These are phyloP conservation scores for Paraphoma chrysanthemicola DNA, from an alignment of 2,329 filamentous ascomycete species.

Conservation along the genomic window DNA sequence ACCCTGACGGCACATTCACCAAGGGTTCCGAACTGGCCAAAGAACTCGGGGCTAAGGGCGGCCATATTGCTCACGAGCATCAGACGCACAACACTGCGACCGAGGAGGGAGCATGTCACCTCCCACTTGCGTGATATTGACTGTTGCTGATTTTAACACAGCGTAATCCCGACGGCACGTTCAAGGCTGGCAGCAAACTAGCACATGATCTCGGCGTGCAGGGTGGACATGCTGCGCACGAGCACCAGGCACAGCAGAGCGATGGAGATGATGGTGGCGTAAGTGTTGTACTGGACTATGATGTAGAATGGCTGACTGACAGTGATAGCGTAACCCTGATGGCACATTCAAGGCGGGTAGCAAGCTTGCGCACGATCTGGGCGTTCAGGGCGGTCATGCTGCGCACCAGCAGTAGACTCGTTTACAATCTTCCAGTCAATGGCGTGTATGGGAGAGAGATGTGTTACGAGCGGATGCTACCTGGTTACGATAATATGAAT, in stretches of 20 bases:
- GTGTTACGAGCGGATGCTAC: too few relatives aligned
- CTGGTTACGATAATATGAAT: too few relatives aligned
- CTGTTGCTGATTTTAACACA: background rate
- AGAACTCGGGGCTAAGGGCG: slow-evolving; percentile 47
- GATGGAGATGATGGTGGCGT: slow-evolving; percentile 25
- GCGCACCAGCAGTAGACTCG: slow-evolving; percentile 22
- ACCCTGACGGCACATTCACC: slow-evolving; percentile 50
- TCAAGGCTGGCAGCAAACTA: slow-evolving; percentile 43
- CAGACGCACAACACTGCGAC: slow-evolving; percentile 8
- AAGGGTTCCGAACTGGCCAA: slow-evolving; percentile 47
- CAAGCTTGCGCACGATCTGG: slow-evolving; percentile 45
- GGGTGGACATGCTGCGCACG: slow-evolving; percentile 37
- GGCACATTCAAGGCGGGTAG: slow-evolving; percentile 47
- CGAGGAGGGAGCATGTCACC: background rate
- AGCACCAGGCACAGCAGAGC: slow-evolving; percentile 3
- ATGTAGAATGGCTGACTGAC: background rate
- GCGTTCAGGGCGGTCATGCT: slow-evolving; percentile 40
- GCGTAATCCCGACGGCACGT: slow-evolving; percentile 53
- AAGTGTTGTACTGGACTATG: slow-evolving; percentile 10
- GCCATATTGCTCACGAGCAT: slow-evolving; percentile 41
- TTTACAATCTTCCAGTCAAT: too few relatives aligned
- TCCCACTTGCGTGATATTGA: background rate
- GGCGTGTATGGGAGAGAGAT: too few relatives aligned
- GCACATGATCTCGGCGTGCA: slow-evolving; percentile 44
- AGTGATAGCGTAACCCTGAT: slow-evolving; percentile 49